Base-by-base conservation (phyloP, 2,329 filamentous ascomycete species). In the Metarhizium sp. region DNA sequence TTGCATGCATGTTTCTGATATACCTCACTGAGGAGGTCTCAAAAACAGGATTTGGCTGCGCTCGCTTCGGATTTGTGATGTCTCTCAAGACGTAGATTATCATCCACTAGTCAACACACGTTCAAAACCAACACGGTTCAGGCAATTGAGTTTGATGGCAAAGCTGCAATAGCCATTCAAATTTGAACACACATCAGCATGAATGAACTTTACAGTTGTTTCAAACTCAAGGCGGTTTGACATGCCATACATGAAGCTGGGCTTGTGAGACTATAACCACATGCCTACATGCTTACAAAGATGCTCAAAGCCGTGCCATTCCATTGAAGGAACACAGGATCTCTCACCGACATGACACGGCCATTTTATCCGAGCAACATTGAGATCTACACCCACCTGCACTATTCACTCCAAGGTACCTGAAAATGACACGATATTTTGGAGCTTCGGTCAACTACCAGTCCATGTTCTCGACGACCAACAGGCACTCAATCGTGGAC, bases 321-420 rank as follows among this genome's bases (percentile, higher is more conserved):
- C 5, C 10, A n/a, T 16, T 45, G 13, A 13, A 38, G 42, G 45
- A 34, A 32, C 43, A 57, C 48, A 50, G 38, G 29, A 29, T 57
- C 50, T 57, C 52, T 54, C 49, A 54, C 55, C 55, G 55, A 57
- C 14, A 52, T 57, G 32, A 29, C 45, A 54, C 52, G 32, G 32
- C 18, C 10, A 57, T 51, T 20, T 45, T 45, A 20, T 20, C 42
- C n/a, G 42, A 45, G 38, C 38, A 40, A 40, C 13, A 40, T 16
- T 7, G 38, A 40, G 38, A 40, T 16, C 38, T 40, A 45, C 42
- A 5, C n/a, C 16, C 18, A 25, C 16, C 3, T 45, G 16, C n/a
- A 6, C 16, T 16, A 20, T 18, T 16, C 2, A 11, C n/a, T 13
- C 18, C n/a, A 7, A 13, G n/a, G 10, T 25, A 45, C n/a, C 18